Base-by-base conservation (phyloP, 257 asterid genomes). In the Hygrophila difformis region DNA sequence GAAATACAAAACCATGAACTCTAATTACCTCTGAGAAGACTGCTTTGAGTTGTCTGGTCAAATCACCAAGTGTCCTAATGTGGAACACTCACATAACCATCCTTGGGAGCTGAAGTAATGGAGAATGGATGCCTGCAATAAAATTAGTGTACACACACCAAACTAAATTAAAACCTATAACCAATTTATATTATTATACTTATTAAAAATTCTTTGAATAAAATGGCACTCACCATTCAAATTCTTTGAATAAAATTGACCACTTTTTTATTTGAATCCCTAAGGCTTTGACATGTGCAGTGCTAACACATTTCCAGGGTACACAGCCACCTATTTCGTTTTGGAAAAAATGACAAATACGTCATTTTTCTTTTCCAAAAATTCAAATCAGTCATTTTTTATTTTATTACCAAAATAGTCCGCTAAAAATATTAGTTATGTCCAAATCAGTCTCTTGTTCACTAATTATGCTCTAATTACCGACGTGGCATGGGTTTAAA, bases 121-220 rank as follows among this genome's bases (percentile, higher is more conserved):
- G 95, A 88, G 48, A 88, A 88, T 41, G 97, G 97, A 19, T 88
- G 97, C 97, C 97, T 88, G 64, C 40, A 60, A 22, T 12, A 11
- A 1, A 20, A 26, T 26, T 38, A n/a, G 46, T 34, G 39, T 44
- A 48, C 39, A 28, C 18, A 23, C 29, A 56, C 31, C 10, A 31
- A 7, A 35, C 8, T 3, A 12, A 5, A 1, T 39, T 45, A 15
- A 35, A 51, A 2, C n/a, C n/a, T n/a, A n/a, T n/a, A n/a, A n/a
- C n/a, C n/a, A n/a, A n/a, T n/a, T 47, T 28, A 16, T 22, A 15
- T 12, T 35, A 26, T 3, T 26, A 26, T 24, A 26, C 31, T 24
- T n/a, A n/a, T n/a, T n/a, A n/a, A n/a, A 26, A 26, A 26, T 26
- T 26, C 8, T 3, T 3, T 26, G 4, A 3, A 26, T 33, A 2